A percentile compares a stretch with the other conserved stretches of the same genome.
phyloP scores from a whole-genome alignment of 2,329 filamentous ascomycete species.

The Colletotrichum sp. region DNA sequence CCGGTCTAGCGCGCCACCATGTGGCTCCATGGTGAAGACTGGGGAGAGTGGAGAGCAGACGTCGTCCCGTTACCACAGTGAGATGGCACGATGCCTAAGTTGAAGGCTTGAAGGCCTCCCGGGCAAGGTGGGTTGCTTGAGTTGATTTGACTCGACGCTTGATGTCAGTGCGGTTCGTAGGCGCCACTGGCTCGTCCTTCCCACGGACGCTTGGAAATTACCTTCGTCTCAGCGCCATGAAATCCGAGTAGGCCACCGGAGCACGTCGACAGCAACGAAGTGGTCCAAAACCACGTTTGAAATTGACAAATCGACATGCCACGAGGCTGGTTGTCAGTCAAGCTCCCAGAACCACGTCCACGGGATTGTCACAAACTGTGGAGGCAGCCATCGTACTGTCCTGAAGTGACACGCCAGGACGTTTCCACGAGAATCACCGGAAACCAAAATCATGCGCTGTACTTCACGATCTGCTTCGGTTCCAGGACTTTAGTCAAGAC shows the following conservation, averaged over 20 bases:
- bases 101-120: background rate
- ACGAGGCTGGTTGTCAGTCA: background rate
- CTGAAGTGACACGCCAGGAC: background rate
- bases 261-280: background rate
- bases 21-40: background rate
- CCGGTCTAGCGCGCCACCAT: background rate
- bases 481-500: background rate
- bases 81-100: background rate
- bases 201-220: slow-evolving; percentile 7
- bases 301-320: background rate
- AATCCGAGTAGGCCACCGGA: background rate
- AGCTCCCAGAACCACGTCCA: background rate
- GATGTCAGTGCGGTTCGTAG: slow-evolving; percentile 3
- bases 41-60: slow-evolving; percentile 5
- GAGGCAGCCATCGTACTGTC: background rate
- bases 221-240: background rate
- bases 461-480: background rate
- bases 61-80: background rate
- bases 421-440: background rate
- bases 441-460: background rate
- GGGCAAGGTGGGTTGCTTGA: background rate
- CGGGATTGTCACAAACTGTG: background rate
- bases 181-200: background rate
- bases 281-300: background rate
- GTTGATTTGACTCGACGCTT: background rate